Base-by-base conservation (phyloP, 176 grass and related monocot species). In the Avena atlantica region DNA sequence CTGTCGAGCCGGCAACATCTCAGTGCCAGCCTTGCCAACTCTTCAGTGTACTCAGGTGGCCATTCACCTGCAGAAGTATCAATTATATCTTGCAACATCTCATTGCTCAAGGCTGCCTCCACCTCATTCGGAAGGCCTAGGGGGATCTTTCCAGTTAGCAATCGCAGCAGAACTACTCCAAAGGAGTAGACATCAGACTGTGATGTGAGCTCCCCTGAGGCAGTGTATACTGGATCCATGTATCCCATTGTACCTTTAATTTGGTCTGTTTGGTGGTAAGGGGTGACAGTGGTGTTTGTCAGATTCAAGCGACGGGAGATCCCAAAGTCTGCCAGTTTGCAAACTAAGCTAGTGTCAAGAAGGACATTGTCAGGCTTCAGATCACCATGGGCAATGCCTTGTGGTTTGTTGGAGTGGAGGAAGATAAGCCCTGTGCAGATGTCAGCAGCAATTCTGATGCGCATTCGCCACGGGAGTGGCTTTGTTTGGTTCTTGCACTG, bases 141-240 rank as follows among this genome's bases (percentile, higher is more conserved):
- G 51, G 51, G 51, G 13, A 3, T 4, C 51, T 53, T 53, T 13
- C 51, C 51, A 4, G 94, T 96, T 56, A 96, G 78, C 65, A 96
- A 88, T 36, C 88, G 85, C 70, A 93, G 52, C 25, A 96, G 81
- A 55, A 93, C 87, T 2, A 96, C 83, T 40, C 94, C 91, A 25
- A 96, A 93, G 31, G 94, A 96, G 53, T 89, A 96, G 15, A 96
- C 86, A 12, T 93, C 91, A 7, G 40, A 93, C 27, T 93, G 89
- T 1, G 87, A 78, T 1, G 94, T 96, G 67, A 96, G 65, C 67
- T 91, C 91, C 74, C 94, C 89, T 5, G 85, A 90, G 64, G 36
- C 12, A 50, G 92, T 36, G 29, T 89, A 91, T 34, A 81, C 89
- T 48, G 94, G 94, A 76, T 93, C 94, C 84, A 95, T 93, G 78